Evolutionary conservation across 768 basidiomycete genomes (phyloP).

Genomic region (Cyclocybe cylindracea): DNA sequence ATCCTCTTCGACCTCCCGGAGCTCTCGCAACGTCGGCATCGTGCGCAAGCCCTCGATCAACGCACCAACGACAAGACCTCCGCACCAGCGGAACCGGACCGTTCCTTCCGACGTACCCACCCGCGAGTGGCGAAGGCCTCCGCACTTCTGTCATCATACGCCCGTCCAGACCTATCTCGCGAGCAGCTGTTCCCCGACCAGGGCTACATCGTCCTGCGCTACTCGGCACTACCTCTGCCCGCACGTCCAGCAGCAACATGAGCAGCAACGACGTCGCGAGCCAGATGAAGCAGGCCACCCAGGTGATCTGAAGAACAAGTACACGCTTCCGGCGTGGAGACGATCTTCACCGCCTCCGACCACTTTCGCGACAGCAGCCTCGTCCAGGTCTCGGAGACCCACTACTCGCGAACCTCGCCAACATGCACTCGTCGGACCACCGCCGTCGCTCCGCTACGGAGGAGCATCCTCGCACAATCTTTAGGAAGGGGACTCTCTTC

Average conservation of each 20-base stretch:
- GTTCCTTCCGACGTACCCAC: not conserved
- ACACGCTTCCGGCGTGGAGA: not conserved
- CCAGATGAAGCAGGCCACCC: not conserved
- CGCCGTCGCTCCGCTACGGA: not conserved
- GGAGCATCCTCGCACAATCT: no score
- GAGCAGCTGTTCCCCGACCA: not conserved
- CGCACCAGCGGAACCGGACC: not conserved
- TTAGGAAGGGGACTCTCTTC: not conserved
- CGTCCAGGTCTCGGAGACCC: not conserved
- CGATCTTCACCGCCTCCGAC: not conserved
- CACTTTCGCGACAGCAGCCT: not conserved
- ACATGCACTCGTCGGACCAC: constrained; percentile 1
- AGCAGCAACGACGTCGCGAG: not conserved
- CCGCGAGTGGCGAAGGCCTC: not conserved
- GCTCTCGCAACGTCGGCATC: no score
- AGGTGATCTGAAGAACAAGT: not conserved
- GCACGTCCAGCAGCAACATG: not conserved
- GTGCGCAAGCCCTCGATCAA: not conserved
- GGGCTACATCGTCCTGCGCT: not conserved
- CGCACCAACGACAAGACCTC: constrained; percentile 6
- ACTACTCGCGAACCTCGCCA: constrained; percentile 1
- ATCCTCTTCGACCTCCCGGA: no score
- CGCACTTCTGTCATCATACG: not conserved
- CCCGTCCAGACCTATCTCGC: constrained; percentile 6
- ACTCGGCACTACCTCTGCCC: constrained; percentile 7